Conservation (phyloP, 306 rosid species). For the Cucumis cinereus region DNA sequence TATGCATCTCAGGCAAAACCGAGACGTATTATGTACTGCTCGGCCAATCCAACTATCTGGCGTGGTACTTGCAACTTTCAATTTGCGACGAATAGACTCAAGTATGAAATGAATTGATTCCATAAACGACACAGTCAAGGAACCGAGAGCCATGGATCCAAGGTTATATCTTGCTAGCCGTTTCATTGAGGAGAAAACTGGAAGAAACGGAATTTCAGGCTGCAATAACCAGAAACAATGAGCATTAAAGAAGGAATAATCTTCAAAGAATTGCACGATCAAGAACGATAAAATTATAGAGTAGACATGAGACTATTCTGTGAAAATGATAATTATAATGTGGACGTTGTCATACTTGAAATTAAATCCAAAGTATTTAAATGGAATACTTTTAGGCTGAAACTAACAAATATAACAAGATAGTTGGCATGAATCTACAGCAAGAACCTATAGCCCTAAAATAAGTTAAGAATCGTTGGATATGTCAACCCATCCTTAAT, state of each 20-base stretch:
- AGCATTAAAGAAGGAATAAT: background rate
- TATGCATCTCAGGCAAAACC: constrained; percentile 48
- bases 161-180: constrained; percentile 71
- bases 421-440: background rate
- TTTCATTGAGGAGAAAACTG: constrained; percentile 86
- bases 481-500: background rate
- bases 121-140: constrained; percentile 73
- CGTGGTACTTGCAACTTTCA: constrained; percentile 43
- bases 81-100: constrained; percentile 74
- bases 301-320: background rate
- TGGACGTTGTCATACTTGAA: background rate
- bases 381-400: background rate
- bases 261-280: background rate
- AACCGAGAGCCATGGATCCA: constrained; percentile 91
- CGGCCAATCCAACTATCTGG: constrained; percentile 56
- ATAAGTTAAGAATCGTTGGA: background rate
- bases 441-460: background rate
- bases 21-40: constrained; percentile 43
- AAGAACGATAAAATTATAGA: background rate
- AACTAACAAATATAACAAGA: background rate
- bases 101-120: constrained; percentile 86
- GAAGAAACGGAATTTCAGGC: constrained; percentile 83
- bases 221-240: constrained; percentile 27
- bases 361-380: background rate
- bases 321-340: background rate